Conservation (phyloP, 164 flowering plant genomes). For the Akebia trifoliata region DNA sequence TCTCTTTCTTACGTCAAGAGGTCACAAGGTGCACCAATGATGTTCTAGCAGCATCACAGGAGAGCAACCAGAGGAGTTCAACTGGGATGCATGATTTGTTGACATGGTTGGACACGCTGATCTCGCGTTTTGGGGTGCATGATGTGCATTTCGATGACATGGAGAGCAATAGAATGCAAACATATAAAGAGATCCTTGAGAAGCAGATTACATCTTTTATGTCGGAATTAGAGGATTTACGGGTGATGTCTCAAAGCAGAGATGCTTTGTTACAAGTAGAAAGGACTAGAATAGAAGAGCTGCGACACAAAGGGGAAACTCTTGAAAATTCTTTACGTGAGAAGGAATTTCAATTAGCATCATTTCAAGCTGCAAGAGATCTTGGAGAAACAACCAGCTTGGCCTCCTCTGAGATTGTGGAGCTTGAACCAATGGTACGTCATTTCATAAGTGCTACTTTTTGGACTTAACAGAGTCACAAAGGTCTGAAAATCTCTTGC, state of each 20-base stretch:
- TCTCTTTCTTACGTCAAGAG: conserved; percentile 93
- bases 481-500: too few relatives aligned
- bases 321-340: conserved; percentile 63
- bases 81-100: conserved; percentile 52
- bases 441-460: conserved; percentile 1
- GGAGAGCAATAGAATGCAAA: conserved; percentile 22
- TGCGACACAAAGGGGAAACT: conserved; percentile 40
- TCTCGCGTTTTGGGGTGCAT: conserved; percentile 34
- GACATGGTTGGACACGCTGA: conserved; percentile 51
- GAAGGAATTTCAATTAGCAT: conserved; percentile 57
- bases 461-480: too few relatives aligned
- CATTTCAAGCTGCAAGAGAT: conserved; percentile 43
- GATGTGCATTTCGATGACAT: conserved; percentile 32
- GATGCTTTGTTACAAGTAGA: conserved; percentile 60
- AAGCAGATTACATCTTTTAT: conserved; percentile 46
- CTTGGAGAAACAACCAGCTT: conserved; percentile 30
- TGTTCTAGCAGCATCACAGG: conserved; percentile 62
- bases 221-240: conserved; percentile 60
- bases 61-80: conserved; percentile 42
- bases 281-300: conserved; percentile 56
- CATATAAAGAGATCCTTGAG: conserved; percentile 47
- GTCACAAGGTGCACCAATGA: conserved; percentile 92
- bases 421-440: conserved; percentile 78
- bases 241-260: conserved; percentile 41
- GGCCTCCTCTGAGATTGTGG: conserved; percentile 52